These are phyloP conservation scores for Dendrobium catenatum DNA, from an alignment of 106 monocot genomes.

Conservation along the genomic window DNA sequence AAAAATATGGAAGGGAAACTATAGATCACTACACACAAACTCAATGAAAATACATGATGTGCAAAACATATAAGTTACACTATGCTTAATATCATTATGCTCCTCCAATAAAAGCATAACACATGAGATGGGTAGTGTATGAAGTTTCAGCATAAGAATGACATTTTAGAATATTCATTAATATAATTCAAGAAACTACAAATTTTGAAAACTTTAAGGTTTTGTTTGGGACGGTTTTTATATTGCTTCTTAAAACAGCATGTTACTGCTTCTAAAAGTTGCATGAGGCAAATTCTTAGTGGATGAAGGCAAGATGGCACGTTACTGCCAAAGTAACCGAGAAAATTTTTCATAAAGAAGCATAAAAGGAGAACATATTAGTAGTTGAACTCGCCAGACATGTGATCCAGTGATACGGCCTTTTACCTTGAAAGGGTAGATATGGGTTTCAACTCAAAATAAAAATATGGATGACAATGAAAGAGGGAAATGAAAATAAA, in stretches of 20 bases:
- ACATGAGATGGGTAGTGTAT: background rate
- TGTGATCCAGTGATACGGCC: background rate
- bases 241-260: no score
- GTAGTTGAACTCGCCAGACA: background rate
- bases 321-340: background rate
- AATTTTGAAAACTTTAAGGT: background rate
- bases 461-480: background rate
- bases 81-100: background rate
- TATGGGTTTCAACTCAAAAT: background rate
- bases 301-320: background rate
- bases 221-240: no score
- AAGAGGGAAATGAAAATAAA: background rate
- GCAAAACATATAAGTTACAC: background rate
- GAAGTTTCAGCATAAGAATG: background rate
- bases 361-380: constrained; percentile 1
- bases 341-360: background rate
- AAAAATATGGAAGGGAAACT: background rate
- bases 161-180: background rate
- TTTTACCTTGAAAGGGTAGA: background rate
- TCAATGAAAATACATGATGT: background rate
- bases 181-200: constrained; percentile 1
- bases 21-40: background rate
- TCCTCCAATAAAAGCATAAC: background rate
- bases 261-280: background rate
- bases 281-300: background rate